Conservation (phyloP, 306 rosid species). For the Urtica urens region DNA sequence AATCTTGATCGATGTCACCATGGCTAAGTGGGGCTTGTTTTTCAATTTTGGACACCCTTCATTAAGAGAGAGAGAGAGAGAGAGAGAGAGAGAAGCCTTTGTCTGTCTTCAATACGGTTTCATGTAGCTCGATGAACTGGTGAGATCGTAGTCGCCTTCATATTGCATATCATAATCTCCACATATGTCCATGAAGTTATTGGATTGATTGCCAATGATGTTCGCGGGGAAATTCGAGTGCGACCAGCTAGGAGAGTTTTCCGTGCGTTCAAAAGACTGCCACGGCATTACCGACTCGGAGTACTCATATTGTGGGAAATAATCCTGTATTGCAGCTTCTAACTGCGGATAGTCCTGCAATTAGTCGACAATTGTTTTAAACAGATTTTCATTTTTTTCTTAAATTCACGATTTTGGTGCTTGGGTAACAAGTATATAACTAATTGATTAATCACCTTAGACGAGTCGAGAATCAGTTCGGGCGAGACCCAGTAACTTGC, state of each 20-base stretch:
- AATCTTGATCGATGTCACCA: slow-evolving; percentile 18
- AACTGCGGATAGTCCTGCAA: slow-evolving; percentile 58
- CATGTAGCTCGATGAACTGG: slow-evolving; percentile 27
- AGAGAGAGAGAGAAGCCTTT: slow-evolving; percentile 13
- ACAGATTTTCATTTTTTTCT: not conserved
- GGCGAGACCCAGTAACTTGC: slow-evolving; percentile 60
- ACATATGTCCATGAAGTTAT: slow-evolving; percentile 34
- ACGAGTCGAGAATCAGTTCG: slow-evolving; percentile 74
- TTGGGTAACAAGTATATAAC: not conserved
- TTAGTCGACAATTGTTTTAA: slow-evolving; percentile 9
- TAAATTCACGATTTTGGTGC: not conserved
- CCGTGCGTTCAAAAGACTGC: slow-evolving; percentile 39
- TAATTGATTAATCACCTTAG: too few species aligned
- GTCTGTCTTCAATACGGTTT: slow-evolving; percentile 31
- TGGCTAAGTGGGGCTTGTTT: slow-evolving; percentile 19
- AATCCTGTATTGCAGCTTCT: slow-evolving; percentile 32
- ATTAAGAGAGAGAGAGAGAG: slow-evolving; percentile 14
- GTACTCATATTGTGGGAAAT: slow-evolving; percentile 32
- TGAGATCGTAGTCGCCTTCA: slow-evolving; percentile 44
- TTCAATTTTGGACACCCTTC: slow-evolving; percentile 19
- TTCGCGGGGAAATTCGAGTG: slow-evolving; percentile 53
- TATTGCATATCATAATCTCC: slow-evolving; percentile 38
- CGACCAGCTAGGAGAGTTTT: slow-evolving; percentile 55
- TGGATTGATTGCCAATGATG: slow-evolving; percentile 35
- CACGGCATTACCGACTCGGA: slow-evolving; percentile 33